These are phyloP conservation scores for Tetrapisispora iriomotensis DNA, from an alignment of 805 yeast genomes.

Conservation along the genomic window DNA sequence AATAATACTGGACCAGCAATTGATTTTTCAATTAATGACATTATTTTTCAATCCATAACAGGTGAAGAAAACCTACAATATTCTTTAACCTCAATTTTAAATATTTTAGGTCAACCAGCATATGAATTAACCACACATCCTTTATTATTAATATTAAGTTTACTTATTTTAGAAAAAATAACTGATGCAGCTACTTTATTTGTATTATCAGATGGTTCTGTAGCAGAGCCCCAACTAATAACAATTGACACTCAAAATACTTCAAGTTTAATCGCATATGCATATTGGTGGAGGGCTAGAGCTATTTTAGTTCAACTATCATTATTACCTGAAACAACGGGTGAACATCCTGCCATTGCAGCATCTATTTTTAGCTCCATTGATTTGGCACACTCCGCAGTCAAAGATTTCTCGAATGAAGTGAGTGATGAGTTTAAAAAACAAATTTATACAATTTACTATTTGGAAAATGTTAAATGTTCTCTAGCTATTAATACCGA, in stretches of 20 bases:
- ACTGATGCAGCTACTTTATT: slow-evolving; percentile 28
- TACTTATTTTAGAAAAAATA: slow-evolving; percentile 36
- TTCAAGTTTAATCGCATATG: slow-evolving; percentile 36
- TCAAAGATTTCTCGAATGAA: slow-evolving; percentile 16
- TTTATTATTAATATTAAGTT: slow-evolving; percentile 34
- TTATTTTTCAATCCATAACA: slow-evolving; percentile 13
- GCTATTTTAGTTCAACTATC: slow-evolving; percentile 55
- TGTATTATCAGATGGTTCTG: slow-evolving; percentile 7
- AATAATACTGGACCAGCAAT: slow-evolving; percentile 79
- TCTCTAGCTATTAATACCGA: slow-evolving; percentile 57
- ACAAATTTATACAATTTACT: slow-evolving; percentile 38
- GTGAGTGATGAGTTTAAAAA: slow-evolving; percentile 28
- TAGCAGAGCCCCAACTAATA: slow-evolving; percentile 9
- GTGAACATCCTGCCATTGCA: slow-evolving; percentile 32
- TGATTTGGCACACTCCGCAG: slow-evolving; percentile 21
- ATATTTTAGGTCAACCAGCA: slow-evolving; percentile 59
- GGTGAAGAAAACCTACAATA: slow-evolving; percentile 5
- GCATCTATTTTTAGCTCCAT: slow-evolving; percentile 26
- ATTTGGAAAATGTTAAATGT: slow-evolving; percentile 59
- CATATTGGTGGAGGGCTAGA: slow-evolving; percentile 71
- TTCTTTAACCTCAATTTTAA: slow-evolving; percentile 30
- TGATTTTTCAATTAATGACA: slow-evolving; percentile 29
- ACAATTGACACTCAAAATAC: slow-evolving; percentile 17
- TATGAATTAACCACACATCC: slow-evolving; percentile 51
- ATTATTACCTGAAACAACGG: slow-evolving; percentile 52